Base-by-base conservation (phyloP, 805 yeast genomes). In the Lipomyces orientalis region DNA sequence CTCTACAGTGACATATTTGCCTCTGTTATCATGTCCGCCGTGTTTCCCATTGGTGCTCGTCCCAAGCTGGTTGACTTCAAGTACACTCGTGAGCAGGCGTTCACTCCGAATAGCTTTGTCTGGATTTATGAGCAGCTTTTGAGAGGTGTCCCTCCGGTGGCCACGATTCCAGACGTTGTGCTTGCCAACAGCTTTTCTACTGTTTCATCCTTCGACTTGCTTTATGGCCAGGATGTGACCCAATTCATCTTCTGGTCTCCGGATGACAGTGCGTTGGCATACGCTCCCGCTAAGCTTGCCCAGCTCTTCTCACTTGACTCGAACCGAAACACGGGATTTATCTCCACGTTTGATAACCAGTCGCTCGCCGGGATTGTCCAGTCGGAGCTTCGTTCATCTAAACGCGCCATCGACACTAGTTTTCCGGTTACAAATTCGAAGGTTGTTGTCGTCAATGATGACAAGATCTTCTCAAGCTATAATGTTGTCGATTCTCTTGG, bases 1-100 rank as follows among this genome's bases (percentile, higher is more conserved):
- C 83, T 93, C 75, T 89, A 85, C 78, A 81, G 88, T 51, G 96
- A 91, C 72, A 87, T 90, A 69, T 84, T 90, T 62, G 90, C 94
- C 10, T 85, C 95, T 51, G 79, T 90, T 71, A 88, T 87, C 79
- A 79, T 69, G 80, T 78, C 60, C 49, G 72, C 63, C 65, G 77
- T 59, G 7, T 62, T 61, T 37, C 64, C 74, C 22, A 54, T 77
- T 25, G 68, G 71, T 9, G 61, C 74, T 54, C 73, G 71, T 54
- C 70, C 73, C 14, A 61, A 64, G 61, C 64, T 71, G 29, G 54
- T 51, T 19, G 81, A 79, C 43, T 79, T 81, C 64, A 76, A 77
- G 71, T 70, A 77, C 63, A 62, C 78, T 54, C 67, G 75, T 31
- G 52, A 58, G 37, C 68, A 67, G 51, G 60, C 61, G 14, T 52